A percentile compares a stretch with the other conserved stretches of the same genome.
Conservation (phyloP, 352 stramenopile species). For the Globisporangium uncinulatum region DNA sequence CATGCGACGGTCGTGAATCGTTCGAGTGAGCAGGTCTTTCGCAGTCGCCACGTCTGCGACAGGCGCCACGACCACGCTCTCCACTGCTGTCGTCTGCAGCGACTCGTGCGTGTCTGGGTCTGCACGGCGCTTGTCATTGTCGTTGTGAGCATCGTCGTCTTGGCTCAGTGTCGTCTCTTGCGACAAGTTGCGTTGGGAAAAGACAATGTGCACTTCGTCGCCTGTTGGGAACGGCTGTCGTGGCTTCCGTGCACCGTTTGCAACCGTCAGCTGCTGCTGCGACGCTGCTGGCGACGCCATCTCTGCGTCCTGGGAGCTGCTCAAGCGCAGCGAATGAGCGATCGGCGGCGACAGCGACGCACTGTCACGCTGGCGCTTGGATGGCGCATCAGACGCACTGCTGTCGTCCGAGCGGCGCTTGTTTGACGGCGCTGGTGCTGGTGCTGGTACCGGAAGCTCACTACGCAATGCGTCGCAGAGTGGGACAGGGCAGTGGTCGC, state of each 20-base stretch:
- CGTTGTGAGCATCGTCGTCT: not conserved
- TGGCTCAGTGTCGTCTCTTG: not conserved
- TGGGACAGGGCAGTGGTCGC: not conserved
- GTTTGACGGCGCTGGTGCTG: not conserved
- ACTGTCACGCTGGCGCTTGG: conserved; percentile 2
- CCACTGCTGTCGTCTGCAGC: not conserved
- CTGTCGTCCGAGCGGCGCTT: conserved; percentile 8
- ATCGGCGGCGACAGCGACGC: not conserved
- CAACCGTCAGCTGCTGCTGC: not conserved
- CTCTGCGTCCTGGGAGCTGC: conserved; percentile 9
- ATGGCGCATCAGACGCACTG: conserved; percentile 1
- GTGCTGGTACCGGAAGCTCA: not conserved
- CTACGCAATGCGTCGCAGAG: too few species aligned
- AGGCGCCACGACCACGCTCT: not conserved
- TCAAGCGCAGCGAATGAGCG: conserved; percentile 4
- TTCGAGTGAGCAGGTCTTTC: conserved; percentile 12
- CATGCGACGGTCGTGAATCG: conserved; percentile 20
- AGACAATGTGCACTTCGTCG: conserved; percentile 3
- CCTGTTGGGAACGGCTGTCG: not conserved
- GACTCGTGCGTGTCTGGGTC: not conserved
- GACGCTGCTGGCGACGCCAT: conserved; percentile 2
- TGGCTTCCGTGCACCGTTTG: not conserved
- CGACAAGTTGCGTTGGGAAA: conserved; percentile 6
- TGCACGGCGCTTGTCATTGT: not conserved
- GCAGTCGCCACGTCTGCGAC: not conserved